phyloP scores from a whole-genome alignment of 768 basidiomycete species.

The Tulasnella sp. region DNA sequence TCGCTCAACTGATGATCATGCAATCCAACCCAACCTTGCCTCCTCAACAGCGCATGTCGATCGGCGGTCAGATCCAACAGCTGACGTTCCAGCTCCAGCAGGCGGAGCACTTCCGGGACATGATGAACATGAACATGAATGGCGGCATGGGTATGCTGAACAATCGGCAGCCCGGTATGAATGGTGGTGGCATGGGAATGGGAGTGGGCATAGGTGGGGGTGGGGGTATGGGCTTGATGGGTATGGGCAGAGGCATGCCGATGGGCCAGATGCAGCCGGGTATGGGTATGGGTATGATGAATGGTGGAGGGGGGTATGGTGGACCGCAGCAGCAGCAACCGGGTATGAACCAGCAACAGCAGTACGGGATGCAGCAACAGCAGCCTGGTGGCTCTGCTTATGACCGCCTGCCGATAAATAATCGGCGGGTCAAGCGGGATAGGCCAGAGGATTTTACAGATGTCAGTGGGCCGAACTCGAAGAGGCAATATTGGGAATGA shows the following conservation, averaged over 20 bases:
- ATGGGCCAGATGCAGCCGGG: not conserved
- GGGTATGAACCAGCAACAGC: conserved; percentile 29
- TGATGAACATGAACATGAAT: conserved; percentile 41
- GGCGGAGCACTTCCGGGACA: conserved; percentile 38
- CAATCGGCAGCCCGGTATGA: conserved; percentile 19
- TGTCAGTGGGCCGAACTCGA: conserved; percentile 32
- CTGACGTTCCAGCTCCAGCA: conserved; percentile 69
- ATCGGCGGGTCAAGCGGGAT: conserved; percentile 69
- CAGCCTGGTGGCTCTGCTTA: conserved; percentile 73
- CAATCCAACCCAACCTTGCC: conserved; percentile 71
- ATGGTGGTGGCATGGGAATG: conserved; percentile 17
- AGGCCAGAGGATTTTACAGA: conserved; percentile 78
- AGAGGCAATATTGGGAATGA: conserved; percentile 62
- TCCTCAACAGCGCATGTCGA: conserved; percentile 58
- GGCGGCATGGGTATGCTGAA: conserved; percentile 16
- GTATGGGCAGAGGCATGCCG: not conserved
- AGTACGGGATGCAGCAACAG: conserved; percentile 49
- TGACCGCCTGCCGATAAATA: conserved; percentile 72
- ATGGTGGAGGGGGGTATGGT: not conserved
- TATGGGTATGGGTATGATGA: not conserved
- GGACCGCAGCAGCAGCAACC: not conserved
- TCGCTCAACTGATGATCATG: conserved; percentile 66
- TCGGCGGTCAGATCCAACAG: conserved; percentile 74
- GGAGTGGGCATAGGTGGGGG: not conserved
- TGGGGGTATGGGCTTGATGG: not conserved